Base-by-base conservation (phyloP, 345 rosid species). In the Citrus hindsii region DNA sequence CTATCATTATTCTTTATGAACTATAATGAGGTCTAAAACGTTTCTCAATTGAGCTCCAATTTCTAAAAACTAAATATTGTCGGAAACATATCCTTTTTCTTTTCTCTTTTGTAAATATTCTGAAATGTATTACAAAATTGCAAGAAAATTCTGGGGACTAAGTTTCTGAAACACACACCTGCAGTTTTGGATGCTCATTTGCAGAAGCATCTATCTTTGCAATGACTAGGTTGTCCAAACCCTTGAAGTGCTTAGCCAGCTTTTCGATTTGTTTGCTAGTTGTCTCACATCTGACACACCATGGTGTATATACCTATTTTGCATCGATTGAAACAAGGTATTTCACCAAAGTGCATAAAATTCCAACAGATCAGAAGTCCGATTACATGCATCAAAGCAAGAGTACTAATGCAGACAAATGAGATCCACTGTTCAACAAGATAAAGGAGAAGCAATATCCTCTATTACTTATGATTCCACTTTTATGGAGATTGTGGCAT, bases 241-340 rank as follows among this genome's bases (percentile, higher is more conserved):
- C 91, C 83, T 90, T 95, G 82, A 93, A 95, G 89, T 95, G 97
- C 87, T 92, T 93, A 59, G 95, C 94, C 87, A 95, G 75, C 85
- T 89, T 95, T 85, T 89, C 92, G 1, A 93, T 71, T 82, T 93
- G 90, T 88, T 93, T 92, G 83, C 90, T 90, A 37, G 87, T 77
- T 4, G 92, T 83, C 79, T 93, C 94, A 55, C 97, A 93, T 69
- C 83, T 85, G 79, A 85, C 76, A 87, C 95, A 93, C 98, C 98
- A 95, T n/a, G 98, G 94, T 7, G 92, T 88, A 75, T 90, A 79
- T n/a, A 95, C 90, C 95, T 93, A 78, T 80, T 79, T 9, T 48
- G 68, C 33, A 81, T 77, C 48, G 61, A 55, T 28, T 27, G 35
- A 38, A 42, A 63, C 37, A 56, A 70, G 9, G n/a, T 24, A 27